Percentiles rank a stretch among this genome's conserved stretches.
phyloP scores from a whole-genome alignment of 73 alveolate genomes.

The Tetrahymena borealis region DNA sequence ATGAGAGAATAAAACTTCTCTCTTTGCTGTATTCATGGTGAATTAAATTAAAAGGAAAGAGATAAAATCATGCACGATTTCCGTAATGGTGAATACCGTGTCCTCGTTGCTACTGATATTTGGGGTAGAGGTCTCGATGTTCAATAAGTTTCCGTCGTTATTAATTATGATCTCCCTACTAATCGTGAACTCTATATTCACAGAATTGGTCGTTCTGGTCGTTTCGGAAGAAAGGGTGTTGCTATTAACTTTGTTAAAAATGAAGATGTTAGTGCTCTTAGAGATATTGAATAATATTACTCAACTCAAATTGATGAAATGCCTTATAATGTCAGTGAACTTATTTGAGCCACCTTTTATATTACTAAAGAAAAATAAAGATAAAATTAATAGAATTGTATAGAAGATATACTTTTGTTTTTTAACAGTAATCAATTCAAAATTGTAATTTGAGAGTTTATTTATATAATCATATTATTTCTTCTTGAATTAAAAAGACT shows the following conservation, averaged over 20 bases:
- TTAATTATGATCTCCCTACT: slow-evolving; percentile 91
- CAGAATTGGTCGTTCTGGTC: slow-evolving; percentile 98
- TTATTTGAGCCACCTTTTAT: no score
- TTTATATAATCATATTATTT: no score
- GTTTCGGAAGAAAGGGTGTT: slow-evolving; percentile 98
- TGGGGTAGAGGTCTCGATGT: slow-evolving; percentile 99
- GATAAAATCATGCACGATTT: slow-evolving; percentile 92
- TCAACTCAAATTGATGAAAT: slow-evolving; percentile 98
- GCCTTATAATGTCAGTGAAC: slow-evolving; percentile 99
- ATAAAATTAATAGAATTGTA: no score
- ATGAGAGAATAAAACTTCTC: slow-evolving; percentile 94
- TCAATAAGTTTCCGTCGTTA: slow-evolving; percentile 92
- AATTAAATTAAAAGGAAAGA: slow-evolving; percentile 92
- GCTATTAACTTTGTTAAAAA: slow-evolving; percentile 96
- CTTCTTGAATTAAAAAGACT: no score
- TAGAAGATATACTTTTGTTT: no score
- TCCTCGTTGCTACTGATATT: slow-evolving; percentile 81
- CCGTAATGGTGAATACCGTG: slow-evolving; percentile 72
- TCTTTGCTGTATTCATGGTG: slow-evolving; percentile 93
- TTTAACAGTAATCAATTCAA: no score
- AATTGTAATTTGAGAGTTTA: no score
- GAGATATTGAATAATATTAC: slow-evolving; percentile 98
- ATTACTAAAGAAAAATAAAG: no score
- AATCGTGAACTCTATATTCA: slow-evolving; percentile 96
- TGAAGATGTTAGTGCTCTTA: slow-evolving; percentile 91